Evolutionary conservation across 2,329 filamentous ascomycete genomes (phyloP).

Genomic region (Beauveria pseudobassiana): DNA sequence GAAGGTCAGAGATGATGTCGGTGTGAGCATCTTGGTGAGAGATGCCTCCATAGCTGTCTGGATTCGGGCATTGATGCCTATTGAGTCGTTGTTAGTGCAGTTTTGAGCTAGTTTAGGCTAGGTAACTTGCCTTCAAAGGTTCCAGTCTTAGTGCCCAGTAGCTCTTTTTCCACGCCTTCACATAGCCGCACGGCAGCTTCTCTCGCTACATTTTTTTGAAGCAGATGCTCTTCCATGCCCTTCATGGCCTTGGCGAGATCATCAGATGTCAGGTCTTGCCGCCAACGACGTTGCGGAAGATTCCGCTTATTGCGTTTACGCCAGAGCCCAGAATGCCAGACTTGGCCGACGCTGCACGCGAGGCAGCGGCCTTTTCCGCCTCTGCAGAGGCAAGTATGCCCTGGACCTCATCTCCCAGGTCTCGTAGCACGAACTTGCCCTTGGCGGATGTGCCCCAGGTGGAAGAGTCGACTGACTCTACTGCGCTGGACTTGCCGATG

Average conservation of each 20-base stretch:
- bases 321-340: slow-evolving; percentile 69
- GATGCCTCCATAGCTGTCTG: slow-evolving; percentile 85
- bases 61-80: slow-evolving; percentile 70
- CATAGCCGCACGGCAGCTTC: slow-evolving; percentile 90
- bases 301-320: slow-evolving; percentile 72
- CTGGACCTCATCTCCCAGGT: slow-evolving; percentile 88
- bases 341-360: slow-evolving; percentile 39
- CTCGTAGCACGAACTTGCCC: slow-evolving; percentile 89
- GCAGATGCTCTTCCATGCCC: slow-evolving; percentile 88
- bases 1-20: slow-evolving; percentile 86
- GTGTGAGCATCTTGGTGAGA: slow-evolving; percentile 89
- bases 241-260: slow-evolving; percentile 90
- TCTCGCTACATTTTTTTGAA: slow-evolving; percentile 92
- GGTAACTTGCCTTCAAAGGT: slow-evolving; percentile 64
- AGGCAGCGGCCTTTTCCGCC: slow-evolving; percentile 44
- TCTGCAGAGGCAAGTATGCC: slow-evolving; percentile 79
- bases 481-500: slow-evolving; percentile 44
- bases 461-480: slow-evolving; percentile 69
- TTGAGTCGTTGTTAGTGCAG: neutral
- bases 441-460: slow-evolving; percentile 83
- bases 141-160: slow-evolving; percentile 84
- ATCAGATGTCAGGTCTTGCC: slow-evolving; percentile 85
- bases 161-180: slow-evolving; percentile 81
- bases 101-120: neutral
- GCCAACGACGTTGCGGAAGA: slow-evolving; percentile 92